A percentile compares a stretch with the other conserved stretches of the same genome.
Conservation (phyloP, 345 rosid species). For the Conringia planisiliqua region DNA sequence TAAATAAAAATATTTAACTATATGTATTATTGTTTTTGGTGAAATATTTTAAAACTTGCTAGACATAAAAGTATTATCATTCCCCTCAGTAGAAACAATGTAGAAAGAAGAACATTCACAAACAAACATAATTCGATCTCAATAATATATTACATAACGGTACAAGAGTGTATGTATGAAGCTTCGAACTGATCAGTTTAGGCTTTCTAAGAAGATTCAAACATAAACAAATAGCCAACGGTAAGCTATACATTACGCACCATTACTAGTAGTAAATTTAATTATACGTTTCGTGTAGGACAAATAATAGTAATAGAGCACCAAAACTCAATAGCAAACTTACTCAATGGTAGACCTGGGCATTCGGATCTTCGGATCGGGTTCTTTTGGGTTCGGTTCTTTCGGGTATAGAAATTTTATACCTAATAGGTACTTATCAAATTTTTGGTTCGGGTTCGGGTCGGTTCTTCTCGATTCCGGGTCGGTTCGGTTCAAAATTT, state of each 20-base stretch:
- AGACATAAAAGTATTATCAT: too few relatives aligned
- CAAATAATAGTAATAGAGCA: conserved; percentile 1
- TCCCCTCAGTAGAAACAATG: not conserved
- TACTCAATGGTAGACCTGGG: conserved; percentile 86
- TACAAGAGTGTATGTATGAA: not conserved
- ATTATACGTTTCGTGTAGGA: not conserved
- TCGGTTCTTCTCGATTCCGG: too few relatives aligned
- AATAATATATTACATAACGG: not conserved
- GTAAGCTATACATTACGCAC: conserved; percentile 10
- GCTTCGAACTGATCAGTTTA: not conserved
- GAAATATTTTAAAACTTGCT: too few relatives aligned
- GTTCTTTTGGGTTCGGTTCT: too few relatives aligned
- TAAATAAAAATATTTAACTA: too few relatives aligned
- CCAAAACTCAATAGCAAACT: conserved; percentile 19
- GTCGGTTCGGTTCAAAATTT: too few relatives aligned
- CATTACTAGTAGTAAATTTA: not conserved
- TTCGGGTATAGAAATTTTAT: too few relatives aligned
- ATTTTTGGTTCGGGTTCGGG: too few relatives aligned
- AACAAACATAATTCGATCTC: not conserved
- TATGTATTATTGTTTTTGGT: too few relatives aligned
- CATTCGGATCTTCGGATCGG: too few relatives aligned
- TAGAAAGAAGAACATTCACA: not conserved
- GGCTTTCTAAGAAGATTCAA: not conserved
- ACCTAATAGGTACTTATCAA: too few relatives aligned
- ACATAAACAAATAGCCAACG: not conserved